Percentiles rank a stretch among this genome's conserved stretches.
Conservation (phyloP, 148 eudicot species). For the Cornus florida region DNA sequence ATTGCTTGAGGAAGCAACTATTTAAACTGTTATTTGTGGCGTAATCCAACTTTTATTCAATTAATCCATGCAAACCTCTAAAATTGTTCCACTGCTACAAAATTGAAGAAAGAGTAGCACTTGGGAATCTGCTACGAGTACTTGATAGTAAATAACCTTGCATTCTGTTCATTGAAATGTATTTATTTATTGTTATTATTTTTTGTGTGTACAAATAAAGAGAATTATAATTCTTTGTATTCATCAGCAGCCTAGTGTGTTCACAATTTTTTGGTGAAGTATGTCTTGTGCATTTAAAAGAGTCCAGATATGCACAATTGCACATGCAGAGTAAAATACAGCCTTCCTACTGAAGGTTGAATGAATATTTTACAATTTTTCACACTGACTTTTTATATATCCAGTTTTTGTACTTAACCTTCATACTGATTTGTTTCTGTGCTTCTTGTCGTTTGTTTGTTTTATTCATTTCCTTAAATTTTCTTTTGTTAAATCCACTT, state of each 20-base stretch:
- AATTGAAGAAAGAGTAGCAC: not conserved
- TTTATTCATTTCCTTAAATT: not conserved
- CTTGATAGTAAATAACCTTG: too few species aligned
- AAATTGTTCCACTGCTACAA: too few species aligned
- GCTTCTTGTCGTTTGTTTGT: not conserved
- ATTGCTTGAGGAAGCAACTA: not conserved
- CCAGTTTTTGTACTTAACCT: not conserved
- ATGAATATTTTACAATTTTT: not conserved
- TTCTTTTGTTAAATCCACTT: not conserved
- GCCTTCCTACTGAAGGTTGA: slow-evolving; percentile 6
- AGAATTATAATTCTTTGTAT: not conserved
- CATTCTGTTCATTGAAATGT: too few species aligned
- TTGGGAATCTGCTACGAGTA: not conserved
- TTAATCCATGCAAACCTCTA: not conserved
- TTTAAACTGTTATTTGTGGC: not conserved
- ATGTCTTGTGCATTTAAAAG: too few species aligned
- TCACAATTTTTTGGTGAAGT: not conserved
- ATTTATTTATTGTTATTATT: too few species aligned
- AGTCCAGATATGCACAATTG: not conserved
- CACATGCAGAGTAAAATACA: not conserved
- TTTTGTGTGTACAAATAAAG: too few species aligned
- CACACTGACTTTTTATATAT: not conserved
- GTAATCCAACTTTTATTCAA: not conserved
- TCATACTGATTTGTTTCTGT: not conserved
- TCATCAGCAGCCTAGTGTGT: not conserved